phyloP scores from a whole-genome alignment of 2,329 filamentous ascomycete species.

The Acrodontium crateriforme region DNA sequence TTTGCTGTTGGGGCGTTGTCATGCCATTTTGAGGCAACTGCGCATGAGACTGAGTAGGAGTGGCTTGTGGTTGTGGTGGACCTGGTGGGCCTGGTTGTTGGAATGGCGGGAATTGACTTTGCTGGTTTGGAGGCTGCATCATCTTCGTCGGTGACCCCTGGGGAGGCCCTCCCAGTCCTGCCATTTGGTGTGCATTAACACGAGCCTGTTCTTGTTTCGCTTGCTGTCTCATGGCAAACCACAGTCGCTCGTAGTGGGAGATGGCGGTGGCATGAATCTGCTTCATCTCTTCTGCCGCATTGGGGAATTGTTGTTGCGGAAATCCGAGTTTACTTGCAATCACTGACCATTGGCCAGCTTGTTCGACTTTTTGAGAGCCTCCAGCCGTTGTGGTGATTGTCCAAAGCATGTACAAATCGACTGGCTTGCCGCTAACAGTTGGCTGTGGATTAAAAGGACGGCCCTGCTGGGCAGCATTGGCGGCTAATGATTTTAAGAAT shows the following conservation, averaged over 20 bases:
- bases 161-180: constrained; percentile 19
- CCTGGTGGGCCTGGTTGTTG: no score
- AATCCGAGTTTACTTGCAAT: constrained; percentile 45
- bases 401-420: constrained; percentile 68
- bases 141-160: constrained; percentile 22
- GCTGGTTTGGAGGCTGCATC: constrained; percentile 16
- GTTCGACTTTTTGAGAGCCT: constrained; percentile 61
- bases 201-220: constrained; percentile 23
- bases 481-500: constrained; percentile 54
- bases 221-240: constrained; percentile 39
- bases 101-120: constrained; percentile 7
- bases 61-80: constrained; percentile 23
- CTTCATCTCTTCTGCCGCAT: constrained; percentile 54
- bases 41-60: constrained; percentile 33
- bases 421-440: constrained; percentile 54
- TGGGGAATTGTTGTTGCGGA: constrained; percentile 35
- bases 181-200: constrained; percentile 26
- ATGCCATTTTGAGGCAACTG: constrained; percentile 34
- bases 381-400: constrained; percentile 61
- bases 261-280: constrained; percentile 65
- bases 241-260: constrained; percentile 60
- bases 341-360: constrained; percentile 57
- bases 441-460: constrained; percentile 64
- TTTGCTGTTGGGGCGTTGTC: constrained; percentile 32
- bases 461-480: constrained; percentile 64